phyloP scores from a whole-genome alignment of 2,329 filamentous ascomycete species.

The Aspergillus ochraceus region DNA sequence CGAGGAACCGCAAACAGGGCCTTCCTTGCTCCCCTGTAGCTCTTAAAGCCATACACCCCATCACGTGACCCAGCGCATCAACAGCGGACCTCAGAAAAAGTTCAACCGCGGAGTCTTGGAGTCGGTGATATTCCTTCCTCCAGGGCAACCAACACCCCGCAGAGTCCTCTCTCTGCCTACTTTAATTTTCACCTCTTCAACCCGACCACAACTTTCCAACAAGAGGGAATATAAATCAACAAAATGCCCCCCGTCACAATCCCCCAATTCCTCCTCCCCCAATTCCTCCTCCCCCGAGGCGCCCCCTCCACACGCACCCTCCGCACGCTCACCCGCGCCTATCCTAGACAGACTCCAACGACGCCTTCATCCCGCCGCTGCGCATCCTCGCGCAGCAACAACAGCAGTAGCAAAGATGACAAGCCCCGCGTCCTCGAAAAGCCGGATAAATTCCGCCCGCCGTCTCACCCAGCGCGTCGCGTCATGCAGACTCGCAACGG shows the following conservation, averaged over 20 bases:
- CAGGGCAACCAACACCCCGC: no score
- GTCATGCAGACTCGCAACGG: constrained; percentile 49
- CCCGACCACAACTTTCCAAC: constrained; percentile 9
- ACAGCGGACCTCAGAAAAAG: no score
- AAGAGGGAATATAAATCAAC: background rate
- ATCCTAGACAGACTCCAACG: constrained; percentile 6
- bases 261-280: constrained; percentile 66
- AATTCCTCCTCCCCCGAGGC: constrained; percentile 67
- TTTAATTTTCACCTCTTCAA: no score
- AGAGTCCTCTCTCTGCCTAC: background rate
- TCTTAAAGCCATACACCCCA: no score
- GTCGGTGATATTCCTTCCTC: no score
- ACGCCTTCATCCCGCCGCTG: constrained; percentile 18
- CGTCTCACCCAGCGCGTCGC: constrained; percentile 77
- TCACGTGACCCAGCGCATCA: background rate
- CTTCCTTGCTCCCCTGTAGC: no score
- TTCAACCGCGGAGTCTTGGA: no score
- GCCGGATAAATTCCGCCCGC: constrained; percentile 85
- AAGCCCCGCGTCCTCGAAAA: constrained; percentile 77
- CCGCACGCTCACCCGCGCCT: constrained; percentile 25
- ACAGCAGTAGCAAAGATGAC: constrained; percentile 22
- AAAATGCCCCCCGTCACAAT: constrained; percentile 43
- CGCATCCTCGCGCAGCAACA: constrained; percentile 20
- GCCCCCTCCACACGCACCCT: constrained; percentile 33
- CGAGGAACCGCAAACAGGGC: no score